These are phyloP conservation scores for Myxozyma lipomycoides DNA, from an alignment of 805 yeast species.

Conservation along the genomic window DNA sequence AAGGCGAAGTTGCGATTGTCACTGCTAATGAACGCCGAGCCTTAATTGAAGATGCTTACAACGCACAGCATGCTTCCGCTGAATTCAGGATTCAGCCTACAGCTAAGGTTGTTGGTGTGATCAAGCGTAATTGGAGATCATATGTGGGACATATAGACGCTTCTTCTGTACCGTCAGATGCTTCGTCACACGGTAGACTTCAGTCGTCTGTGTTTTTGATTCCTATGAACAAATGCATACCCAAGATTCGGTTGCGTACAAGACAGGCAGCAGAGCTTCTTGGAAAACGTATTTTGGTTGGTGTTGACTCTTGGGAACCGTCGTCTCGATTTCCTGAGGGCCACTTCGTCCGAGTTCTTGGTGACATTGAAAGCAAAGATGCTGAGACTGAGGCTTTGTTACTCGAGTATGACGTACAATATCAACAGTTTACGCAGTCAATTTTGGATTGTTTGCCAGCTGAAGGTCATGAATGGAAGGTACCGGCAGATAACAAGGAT, in stretches of 20 bases:
- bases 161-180: slow-evolving; percentile 49
- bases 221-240: slow-evolving; percentile 84
- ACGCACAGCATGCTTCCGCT: slow-evolving; percentile 46
- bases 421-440: slow-evolving; percentile 88
- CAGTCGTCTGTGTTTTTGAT: slow-evolving; percentile 61
- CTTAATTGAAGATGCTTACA: slow-evolving; percentile 71
- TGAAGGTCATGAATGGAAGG: slow-evolving; percentile 93
- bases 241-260: slow-evolving; percentile 81
- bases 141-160: slow-evolving; percentile 93
- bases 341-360: slow-evolving; percentile 85
- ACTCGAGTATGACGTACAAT: slow-evolving; percentile 93
- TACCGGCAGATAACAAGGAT: slow-evolving; percentile 57
- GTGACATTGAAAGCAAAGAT: slow-evolving; percentile 83
- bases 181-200: slow-evolving; percentile 60
- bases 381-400: slow-evolving; percentile 96
- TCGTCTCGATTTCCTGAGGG: slow-evolving; percentile 86
- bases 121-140: slow-evolving; percentile 89
- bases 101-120: slow-evolving; percentile 81
- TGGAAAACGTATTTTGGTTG: slow-evolving; percentile 88
- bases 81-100: slow-evolving; percentile 74
- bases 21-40: slow-evolving; percentile 68
- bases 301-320: slow-evolving; percentile 89
- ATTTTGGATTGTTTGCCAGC: slow-evolving; percentile 88
- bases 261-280: slow-evolving; percentile 75
- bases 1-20: slow-evolving; percentile 40